Base-by-base conservation (phyloP, 2,329 filamentous ascomycete genomes). In the Fonsecaea nubica region DNA sequence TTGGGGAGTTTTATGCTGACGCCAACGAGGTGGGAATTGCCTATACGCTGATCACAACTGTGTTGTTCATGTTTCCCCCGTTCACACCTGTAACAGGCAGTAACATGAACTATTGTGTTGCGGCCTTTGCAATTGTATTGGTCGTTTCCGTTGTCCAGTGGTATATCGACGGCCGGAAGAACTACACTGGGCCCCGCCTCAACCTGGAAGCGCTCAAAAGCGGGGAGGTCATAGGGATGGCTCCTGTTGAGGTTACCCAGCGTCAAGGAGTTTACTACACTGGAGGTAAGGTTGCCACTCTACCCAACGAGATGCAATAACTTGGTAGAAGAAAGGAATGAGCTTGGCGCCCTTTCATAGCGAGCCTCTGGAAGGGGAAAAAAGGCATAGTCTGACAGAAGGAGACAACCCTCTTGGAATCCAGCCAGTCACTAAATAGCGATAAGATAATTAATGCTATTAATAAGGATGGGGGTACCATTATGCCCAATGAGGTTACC, bases 61-160 rank as follows among this genome's bases (percentile, higher is more conserved):
- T 92, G 0, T 81, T 93, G 0, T 92, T 92, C 77, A 83, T 92
- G 21, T 92, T 92, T 77, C 90, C 90, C 2, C 90, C 90, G 0
- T 83, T 83, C 5, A 74, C 88, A 3, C 89, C 89, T 0, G 88
- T 89, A 1, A 87, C 86, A 0, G 82, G 84, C 0, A 86, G 79
- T 71, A 92, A 86, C 78, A 92, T 92, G 90, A 93, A 81, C 70
- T 81, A 81, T 72, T 80, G 78, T 65, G 76, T 81, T 30, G 85
- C 83, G n/a, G 85, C 83, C 0, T 87, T 88, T 57, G 85, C 82
- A 1, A 85, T 86, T 63, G 85, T 89, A 55, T 73, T 87, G 50
- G 76, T 86, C 38, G 81, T 89, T 65, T 87, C 84, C 33, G 77
- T 82, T 0, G 74, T 87, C 32, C 85, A 87, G 72, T 89, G 86